phyloP scores from a whole-genome alignment of 345 rosid genomes.

The Noccaea caerulescens region DNA sequence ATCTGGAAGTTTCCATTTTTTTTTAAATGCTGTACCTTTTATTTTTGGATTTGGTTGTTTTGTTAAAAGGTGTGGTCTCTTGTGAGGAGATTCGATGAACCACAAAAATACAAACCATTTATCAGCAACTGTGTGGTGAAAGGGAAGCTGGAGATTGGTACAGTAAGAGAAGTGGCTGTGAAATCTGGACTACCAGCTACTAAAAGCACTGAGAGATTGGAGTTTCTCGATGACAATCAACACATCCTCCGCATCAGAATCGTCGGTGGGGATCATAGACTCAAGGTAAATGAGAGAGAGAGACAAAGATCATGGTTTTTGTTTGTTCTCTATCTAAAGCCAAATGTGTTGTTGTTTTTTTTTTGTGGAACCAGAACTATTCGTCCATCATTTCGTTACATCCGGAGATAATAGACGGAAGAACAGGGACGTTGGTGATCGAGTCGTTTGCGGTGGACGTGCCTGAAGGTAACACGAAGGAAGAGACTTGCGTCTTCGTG shows the following conservation, averaged over 20 bases:
- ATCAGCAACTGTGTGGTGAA: conserved; percentile 62
- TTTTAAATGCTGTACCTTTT: neutral
- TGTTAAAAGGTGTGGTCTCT: conserved; percentile 67
- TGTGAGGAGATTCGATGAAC: conserved; percentile 79
- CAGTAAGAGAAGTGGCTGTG: conserved; percentile 72
- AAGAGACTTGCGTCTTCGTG: conserved; percentile 90
- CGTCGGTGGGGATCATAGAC: conserved; percentile 80
- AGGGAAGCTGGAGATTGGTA: conserved; percentile 68
- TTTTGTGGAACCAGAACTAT: conserved; percentile 61
- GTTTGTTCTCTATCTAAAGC: neutral
- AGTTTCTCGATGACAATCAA: conserved; percentile 70
- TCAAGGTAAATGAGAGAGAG: conserved; percentile 47
- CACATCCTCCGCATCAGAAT: conserved; percentile 65
- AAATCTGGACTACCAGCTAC: conserved; percentile 82
- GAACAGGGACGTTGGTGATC: conserved; percentile 72
- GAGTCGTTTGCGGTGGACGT: conserved; percentile 92
- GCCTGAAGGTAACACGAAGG: conserved; percentile 88
- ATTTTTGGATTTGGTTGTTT: neutral
- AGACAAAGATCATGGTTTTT: neutral
- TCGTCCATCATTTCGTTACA: conserved; percentile 87
- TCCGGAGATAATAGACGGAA: conserved; percentile 76
- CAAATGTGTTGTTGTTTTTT: neutral
- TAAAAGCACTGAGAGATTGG: conserved; percentile 69
- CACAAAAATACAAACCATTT: conserved; percentile 79
- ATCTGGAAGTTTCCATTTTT: neutral